Base-by-base conservation (phyloP, 768 basidiomycete genomes). In the Russula olivacea region DNA sequence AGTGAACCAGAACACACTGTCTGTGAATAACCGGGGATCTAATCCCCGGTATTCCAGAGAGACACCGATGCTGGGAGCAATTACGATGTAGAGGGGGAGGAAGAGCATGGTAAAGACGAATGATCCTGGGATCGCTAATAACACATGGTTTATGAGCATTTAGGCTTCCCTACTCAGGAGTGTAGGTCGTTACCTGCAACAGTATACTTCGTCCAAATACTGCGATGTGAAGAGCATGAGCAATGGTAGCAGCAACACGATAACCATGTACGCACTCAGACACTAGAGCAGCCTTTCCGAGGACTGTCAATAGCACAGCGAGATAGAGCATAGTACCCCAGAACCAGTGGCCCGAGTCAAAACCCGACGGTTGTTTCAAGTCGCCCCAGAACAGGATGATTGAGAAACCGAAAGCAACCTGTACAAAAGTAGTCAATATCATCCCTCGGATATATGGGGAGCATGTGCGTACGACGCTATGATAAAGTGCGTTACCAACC, bases 161-260 rank as follows among this genome's bases (percentile, higher is more conserved):
- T 21, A 38, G n/a, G 14, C 11, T 2, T 40, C 36, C 30, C 45
- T 58, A 40, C 10, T 32, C 10, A 30, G 5, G 17, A 30, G 23
- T 21, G 28, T 72, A 79, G 61, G 34, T 72, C 80, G 61, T 70
- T 21, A 88, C 88, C 89, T 45, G 92, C 93, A 53, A 98, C 91
- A 14, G 96, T 98, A 71, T 98, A 99, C 72, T 98, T 98, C 0
- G 97, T 99, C 97, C 97, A 99, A n/a, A 99, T 75, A 69, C 96
- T 99, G 62, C 9, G 56, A 59, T 50, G 28, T 10, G 12, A 21
- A 59, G 36, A 55, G 53, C 28, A 40, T 55, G 32, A 59, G 32
- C 17, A 61, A 49, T 28, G 48, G 61, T 64, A 53, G 66, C 48
- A 55, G 58, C 38, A 4, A 43, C 23, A 55, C 23, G 51, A 55